phyloP scores from a whole-genome alignment of 176 grass and related monocot species.

The Ensete ventricosum region DNA sequence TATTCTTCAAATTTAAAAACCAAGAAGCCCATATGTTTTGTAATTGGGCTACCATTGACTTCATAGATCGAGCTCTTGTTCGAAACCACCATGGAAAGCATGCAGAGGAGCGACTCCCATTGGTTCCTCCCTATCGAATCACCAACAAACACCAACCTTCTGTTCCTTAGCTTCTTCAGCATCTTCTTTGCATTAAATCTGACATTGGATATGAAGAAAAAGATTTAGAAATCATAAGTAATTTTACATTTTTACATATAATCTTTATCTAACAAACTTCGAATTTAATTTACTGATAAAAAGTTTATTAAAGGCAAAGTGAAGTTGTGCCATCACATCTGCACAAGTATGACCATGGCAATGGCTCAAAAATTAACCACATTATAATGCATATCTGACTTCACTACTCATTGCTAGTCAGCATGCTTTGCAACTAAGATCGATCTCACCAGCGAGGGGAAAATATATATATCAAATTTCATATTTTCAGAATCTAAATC shows the following conservation, averaged over 20 bases:
- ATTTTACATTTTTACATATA: background rate
- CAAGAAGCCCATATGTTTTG: constrained; percentile 65
- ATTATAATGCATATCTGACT: background rate
- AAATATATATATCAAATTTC: no score
- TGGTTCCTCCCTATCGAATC: constrained; percentile 95
- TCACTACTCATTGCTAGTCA: background rate
- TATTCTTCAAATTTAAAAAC: constrained; percentile 38
- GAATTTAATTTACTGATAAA: background rate
- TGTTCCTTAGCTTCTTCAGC: constrained; percentile 54
- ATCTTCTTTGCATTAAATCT: constrained; percentile 66
- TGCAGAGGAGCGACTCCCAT: constrained; percentile 87
- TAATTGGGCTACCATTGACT: constrained; percentile 76
- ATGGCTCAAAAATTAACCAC: background rate
- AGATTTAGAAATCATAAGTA: background rate
- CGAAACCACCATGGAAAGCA: constrained; percentile 48
- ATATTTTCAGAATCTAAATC: no score
- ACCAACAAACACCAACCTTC: constrained; percentile 62
- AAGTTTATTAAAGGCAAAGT: background rate
- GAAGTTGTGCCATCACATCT: background rate
- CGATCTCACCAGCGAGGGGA: no score
- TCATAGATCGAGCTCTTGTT: constrained; percentile 79
- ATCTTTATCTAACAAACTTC: background rate
- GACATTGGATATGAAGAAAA: background rate
- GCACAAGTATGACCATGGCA: background rate
- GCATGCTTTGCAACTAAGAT: background rate